These are phyloP conservation scores for Phialophora verrucosa DNA, from an alignment of 2,329 filamentous ascomycete species.

Conservation along the genomic window DNA sequence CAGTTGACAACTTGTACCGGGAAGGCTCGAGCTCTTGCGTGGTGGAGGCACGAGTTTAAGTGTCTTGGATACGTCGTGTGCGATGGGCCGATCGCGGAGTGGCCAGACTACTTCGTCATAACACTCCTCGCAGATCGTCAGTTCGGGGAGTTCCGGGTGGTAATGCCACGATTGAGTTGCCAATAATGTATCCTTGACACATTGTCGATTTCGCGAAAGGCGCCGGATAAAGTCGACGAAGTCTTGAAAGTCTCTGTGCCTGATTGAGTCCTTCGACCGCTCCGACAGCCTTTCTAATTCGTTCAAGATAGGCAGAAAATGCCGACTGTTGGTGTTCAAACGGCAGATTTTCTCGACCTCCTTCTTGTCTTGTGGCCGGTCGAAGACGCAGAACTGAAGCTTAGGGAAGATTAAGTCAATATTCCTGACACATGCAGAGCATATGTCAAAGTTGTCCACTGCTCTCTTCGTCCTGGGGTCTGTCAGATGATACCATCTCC, in stretches of 20 bases:
- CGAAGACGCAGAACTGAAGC: slow-evolving; percentile 52
- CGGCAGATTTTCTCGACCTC: slow-evolving; percentile 67
- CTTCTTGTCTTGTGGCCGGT: slow-evolving; percentile 44
- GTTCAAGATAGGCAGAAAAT: slow-evolving; percentile 64
- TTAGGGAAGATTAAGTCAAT: slow-evolving; percentile 76
- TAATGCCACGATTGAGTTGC: slow-evolving; percentile 74
- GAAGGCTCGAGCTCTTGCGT: slow-evolving; percentile 44
- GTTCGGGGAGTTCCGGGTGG: slow-evolving; percentile 74
- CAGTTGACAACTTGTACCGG: slow-evolving; percentile 69
- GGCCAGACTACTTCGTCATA: slow-evolving; percentile 81
- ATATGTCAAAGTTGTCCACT: slow-evolving; percentile 75
- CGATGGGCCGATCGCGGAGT: slow-evolving; percentile 61
- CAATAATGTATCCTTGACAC: slow-evolving; percentile 67
- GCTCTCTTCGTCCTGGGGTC: slow-evolving; percentile 69
- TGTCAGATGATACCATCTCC: slow-evolving; percentile 76
- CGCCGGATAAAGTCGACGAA: slow-evolving; percentile 69
- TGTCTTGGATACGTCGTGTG: slow-evolving; percentile 68
- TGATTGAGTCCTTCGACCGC: slow-evolving; percentile 44
- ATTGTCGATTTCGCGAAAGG: slow-evolving; percentile 66
- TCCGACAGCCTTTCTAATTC: slow-evolving; percentile 61
- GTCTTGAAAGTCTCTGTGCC: slow-evolving; percentile 60
- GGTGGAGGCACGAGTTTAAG: slow-evolving; percentile 62
- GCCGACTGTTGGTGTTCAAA: slow-evolving; percentile 66
- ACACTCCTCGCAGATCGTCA: slow-evolving; percentile 87
- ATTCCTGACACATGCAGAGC: slow-evolving; percentile 73